These are phyloP conservation scores for Trichomonascaceae sp. DNA, from an alignment of 1,139 yeast genomes.

Conservation along the genomic window DNA sequence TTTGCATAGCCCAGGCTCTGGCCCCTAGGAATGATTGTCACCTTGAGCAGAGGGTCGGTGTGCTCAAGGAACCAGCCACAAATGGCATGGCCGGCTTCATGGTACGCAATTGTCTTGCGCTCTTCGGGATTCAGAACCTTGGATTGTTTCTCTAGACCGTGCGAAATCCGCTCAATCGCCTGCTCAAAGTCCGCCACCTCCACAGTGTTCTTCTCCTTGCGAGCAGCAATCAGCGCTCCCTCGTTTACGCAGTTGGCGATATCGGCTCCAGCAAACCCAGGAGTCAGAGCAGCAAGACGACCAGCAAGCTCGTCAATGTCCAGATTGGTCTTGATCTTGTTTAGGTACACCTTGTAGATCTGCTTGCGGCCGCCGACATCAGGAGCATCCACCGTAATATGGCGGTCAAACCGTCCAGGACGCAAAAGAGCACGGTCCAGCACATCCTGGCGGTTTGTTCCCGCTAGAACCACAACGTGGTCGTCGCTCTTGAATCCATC, in stretches of 20 bases:
- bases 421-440: constrained; percentile 85
- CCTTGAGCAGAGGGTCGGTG: constrained; percentile 90
- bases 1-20: constrained; percentile 97
- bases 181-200: constrained; percentile 74
- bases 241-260: constrained; percentile 95
- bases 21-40: constrained; percentile 92
- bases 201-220: constrained; percentile 56
- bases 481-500: constrained; percentile 86
- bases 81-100: constrained; percentile 97
- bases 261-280: constrained; percentile 97
- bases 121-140: constrained; percentile 77
- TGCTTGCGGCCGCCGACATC: constrained; percentile 88
- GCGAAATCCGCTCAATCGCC: constrained; percentile 95
- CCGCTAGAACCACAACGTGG: constrained; percentile 92
- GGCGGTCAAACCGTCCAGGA: constrained; percentile 96
- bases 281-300: constrained; percentile 85
- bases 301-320: constrained; percentile 54
- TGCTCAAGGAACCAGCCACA: constrained; percentile 89
- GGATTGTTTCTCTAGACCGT: constrained; percentile 86
- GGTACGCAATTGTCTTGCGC: constrained; percentile 84
- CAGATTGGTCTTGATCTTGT: constrained; percentile 44
- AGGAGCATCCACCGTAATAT: constrained; percentile 80
- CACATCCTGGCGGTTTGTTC: constrained; percentile 91
- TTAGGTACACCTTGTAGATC: constrained; percentile 74
- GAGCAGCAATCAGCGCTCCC: constrained; percentile 93